Percentiles rank a stretch among this genome's conserved stretches.
phyloP scores from a whole-genome alignment of 768 basidiomycete species.

The Lactifluus piperatus region DNA sequence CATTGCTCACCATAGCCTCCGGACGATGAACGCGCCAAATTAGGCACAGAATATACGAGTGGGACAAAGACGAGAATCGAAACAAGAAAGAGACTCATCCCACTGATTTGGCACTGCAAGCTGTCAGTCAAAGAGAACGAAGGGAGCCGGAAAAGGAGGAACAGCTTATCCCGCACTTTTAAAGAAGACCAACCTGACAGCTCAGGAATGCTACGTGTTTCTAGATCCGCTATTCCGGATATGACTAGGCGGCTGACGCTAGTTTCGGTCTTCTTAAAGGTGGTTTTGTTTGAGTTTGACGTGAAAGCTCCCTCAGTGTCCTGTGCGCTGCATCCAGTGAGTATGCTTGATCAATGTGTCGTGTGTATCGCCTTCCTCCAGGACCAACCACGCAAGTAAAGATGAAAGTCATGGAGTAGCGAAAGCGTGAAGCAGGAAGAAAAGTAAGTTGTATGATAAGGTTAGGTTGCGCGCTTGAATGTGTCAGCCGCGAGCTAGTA shows the following conservation, averaged over 20 bases:
- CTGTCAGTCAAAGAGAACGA: not conserved
- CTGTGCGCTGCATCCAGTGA: not conserved
- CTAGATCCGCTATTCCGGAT: not conserved
- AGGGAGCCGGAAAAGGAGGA: not conserved
- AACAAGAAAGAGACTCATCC: not conserved
- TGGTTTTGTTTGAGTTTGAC: not conserved
- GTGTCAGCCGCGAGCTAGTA: too few species aligned
- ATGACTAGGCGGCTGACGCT: not conserved
- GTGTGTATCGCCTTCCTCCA: not conserved
- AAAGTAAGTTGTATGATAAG: too few species aligned
- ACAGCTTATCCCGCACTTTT: not conserved
- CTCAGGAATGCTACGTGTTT: not conserved
- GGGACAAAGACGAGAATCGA: not conserved
- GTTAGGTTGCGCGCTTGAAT: too few species aligned
- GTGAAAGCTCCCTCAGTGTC: not conserved
- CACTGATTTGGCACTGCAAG: not conserved
- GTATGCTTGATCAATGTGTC: not conserved
- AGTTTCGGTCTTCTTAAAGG: not conserved
- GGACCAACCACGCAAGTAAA: not conserved
- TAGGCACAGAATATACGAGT: not conserved
- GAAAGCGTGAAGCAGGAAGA: not conserved
- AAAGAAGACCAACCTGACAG: not conserved
- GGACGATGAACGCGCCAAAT: not conserved
- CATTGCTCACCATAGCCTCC: not conserved
- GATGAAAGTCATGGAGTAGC: not conserved